Evolutionary conservation across 345 rosid species (phyloP), one percentile per base, ranked within the genome.

Genomic region (Euphorbia pulcherrima): DNA sequence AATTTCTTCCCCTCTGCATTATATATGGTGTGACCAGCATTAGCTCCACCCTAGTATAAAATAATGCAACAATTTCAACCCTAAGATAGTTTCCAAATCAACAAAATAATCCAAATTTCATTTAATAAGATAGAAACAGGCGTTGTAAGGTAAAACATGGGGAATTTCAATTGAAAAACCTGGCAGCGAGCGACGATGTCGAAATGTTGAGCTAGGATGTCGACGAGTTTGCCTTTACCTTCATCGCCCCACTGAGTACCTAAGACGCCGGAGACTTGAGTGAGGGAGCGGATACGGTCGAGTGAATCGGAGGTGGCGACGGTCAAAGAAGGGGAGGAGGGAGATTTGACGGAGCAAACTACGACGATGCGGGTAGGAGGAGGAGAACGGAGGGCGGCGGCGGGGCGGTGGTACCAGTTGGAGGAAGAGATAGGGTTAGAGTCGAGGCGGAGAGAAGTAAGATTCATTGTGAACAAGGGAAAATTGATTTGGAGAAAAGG

Each of bases 241-340:
- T 94, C 99, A 69, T 94, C 99, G 2, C 99, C 97, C 99, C 99
- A 94, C 72, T 94, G 99, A 46, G 82, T 79, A 35, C 99, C 97
- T 47, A 94, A 71, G 18, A 94, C 97, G 58, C 96, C 99, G 1
- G 99, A 80, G 0, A 91, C 97, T 79, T 89, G 97, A 71, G 95
- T 85, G 67, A 94, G 84, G 3, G 92, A 88, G 1, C 64, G 85
- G 75, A 91, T 85, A 41, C 94, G 85, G 67, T 47, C 64, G 1
- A 73, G 63, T 1, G 83, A 69, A 64, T 82, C 84, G 26, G 65
- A 64, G 61, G 81, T 47, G 59, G 77, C 75, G 12, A 83, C 75
- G 70, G 69, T 78, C 61, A 83, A 72, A 6, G 96, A 81, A 17
- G 86, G 68, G 2, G 88, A 71, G 30, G 74, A 78, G 23, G 70